Percentiles rank a stretch among this genome's conserved stretches.
phyloP scores from a whole-genome alignment of 352 stramenopile genomes.

The Phytophthora boehmeriae region DNA sequence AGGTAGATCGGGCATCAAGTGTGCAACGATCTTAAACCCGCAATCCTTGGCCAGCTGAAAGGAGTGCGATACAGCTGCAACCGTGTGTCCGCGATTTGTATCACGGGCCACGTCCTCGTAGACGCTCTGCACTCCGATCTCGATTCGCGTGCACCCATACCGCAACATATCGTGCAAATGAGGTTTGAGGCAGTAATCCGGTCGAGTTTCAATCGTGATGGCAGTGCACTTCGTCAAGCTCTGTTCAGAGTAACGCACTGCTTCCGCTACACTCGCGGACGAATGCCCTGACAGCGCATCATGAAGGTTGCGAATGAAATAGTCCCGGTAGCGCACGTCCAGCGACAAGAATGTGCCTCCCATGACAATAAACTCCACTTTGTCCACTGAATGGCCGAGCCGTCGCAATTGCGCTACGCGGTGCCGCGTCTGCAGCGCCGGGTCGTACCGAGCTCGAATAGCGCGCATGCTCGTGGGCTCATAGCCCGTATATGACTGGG shows the following conservation, averaged over 20 bases:
- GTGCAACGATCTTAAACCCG: slow-evolving; percentile 97
- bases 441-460: slow-evolving; percentile 96
- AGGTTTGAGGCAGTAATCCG: slow-evolving; percentile 97
- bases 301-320: slow-evolving; percentile 96
- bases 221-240: slow-evolving; percentile 84
- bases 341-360: slow-evolving; percentile 97
- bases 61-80: slow-evolving; percentile 87
- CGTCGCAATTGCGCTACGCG: slow-evolving; percentile 89
- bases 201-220: slow-evolving; percentile 98
- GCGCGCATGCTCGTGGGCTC: slow-evolving; percentile 97
- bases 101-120: slow-evolving; percentile 95
- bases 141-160: slow-evolving; percentile 97
- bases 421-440: slow-evolving; percentile 93
- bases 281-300: slow-evolving; percentile 95
- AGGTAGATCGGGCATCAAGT: slow-evolving; percentile 98
- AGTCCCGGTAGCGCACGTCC: slow-evolving; percentile 94
- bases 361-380: slow-evolving; percentile 98
- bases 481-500: slow-evolving; percentile 96
- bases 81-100: slow-evolving; percentile 95
- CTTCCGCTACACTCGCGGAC: slow-evolving; percentile 91
- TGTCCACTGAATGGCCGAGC: slow-evolving; percentile 95
- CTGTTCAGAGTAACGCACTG: slow-evolving; percentile 94
- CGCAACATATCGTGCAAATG: slow-evolving; percentile 97
- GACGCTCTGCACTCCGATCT: slow-evolving; percentile 97
- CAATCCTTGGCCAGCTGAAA: slow-evolving; percentile 93